A percentile compares a stretch with the other conserved stretches of the same genome.
Evolutionary conservation across 306 rosid species (phyloP).

Genomic region (Rosa multiflora): DNA sequence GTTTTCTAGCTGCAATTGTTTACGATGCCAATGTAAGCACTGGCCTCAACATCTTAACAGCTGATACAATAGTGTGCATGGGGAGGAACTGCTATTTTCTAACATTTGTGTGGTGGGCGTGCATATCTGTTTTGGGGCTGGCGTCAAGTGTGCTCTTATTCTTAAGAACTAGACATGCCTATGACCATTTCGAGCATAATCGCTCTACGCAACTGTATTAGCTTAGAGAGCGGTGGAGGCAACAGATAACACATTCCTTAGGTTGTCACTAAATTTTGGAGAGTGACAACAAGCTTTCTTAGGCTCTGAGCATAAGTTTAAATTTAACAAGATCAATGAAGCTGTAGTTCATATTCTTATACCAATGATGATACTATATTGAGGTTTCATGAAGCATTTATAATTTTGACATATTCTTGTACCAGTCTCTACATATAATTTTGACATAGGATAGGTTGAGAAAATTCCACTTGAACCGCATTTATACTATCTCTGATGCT

Average conservation of each 20-base stretch:
- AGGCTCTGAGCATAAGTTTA: neutral
- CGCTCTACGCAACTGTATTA: constrained; percentile 51
- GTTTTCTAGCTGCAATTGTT: constrained; percentile 71
- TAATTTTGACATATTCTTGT: too few species aligned
- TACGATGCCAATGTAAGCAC: constrained; percentile 60
- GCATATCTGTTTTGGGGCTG: constrained; percentile 68
- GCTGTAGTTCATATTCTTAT: neutral
- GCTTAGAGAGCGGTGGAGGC: neutral
- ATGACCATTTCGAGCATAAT: constrained; percentile 64
- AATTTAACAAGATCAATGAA: neutral
- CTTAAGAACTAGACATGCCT: constrained; percentile 81
- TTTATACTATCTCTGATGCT: neutral
- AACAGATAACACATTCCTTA: neutral
- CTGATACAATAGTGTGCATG: constrained; percentile 71
- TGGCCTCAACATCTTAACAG: constrained; percentile 1
- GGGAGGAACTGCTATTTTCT: constrained; percentile 74
- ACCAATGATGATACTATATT: neutral
- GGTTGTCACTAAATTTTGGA: constrained; percentile 2
- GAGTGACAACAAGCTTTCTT: neutral
- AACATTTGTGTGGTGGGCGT: constrained; percentile 85
- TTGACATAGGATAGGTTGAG: neutral
- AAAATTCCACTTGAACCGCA: neutral
- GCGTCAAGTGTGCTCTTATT: constrained; percentile 62
- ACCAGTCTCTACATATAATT: neutral
- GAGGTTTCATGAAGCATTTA: constrained; percentile 7